These are phyloP conservation scores for Nitzschia inconspicua DNA, from an alignment of 108 stramenopile species.

Conservation along the genomic window DNA sequence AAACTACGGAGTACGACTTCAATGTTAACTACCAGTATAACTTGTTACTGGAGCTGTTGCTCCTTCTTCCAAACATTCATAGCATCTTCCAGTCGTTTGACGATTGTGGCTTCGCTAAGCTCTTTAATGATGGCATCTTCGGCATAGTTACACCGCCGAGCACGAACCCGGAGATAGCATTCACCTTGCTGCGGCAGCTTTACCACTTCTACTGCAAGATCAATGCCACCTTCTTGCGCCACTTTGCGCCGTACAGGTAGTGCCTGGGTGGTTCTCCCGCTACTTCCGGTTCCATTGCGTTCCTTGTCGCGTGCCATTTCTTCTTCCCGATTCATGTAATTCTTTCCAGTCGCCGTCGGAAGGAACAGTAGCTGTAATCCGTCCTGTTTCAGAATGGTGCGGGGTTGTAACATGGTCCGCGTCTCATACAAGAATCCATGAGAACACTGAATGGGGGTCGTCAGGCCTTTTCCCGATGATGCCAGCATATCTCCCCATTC, in stretches of 20 bases:
- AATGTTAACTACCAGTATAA: too few relatives aligned
- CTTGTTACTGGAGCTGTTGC: too few relatives aligned
- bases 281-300: neutral
- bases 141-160: conserved; percentile 74
- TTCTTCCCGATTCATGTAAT: conserved; percentile 62
- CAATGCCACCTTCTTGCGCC: conserved; percentile 69
- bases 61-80: conserved; percentile 56
- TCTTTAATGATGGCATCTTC: conserved; percentile 70
- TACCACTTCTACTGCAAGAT: conserved; percentile 68
- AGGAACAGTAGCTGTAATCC: conserved; percentile 66
- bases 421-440: neutral
- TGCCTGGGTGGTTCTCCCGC: neutral
- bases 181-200: neutral
- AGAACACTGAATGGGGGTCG: conserved; percentile 55
- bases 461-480: conserved; percentile 55
- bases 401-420: conserved; percentile 17
- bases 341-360: conserved; percentile 66
- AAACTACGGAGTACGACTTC: too few relatives aligned
- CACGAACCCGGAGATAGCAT: conserved; percentile 64
- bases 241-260: conserved; percentile 1
- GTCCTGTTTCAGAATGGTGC: conserved; percentile 27
- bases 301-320: conserved; percentile 44
- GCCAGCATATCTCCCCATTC: conserved; percentile 61
- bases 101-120: conserved; percentile 68
- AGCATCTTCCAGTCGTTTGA: conserved; percentile 59